These are phyloP conservation scores for Hyparrhenia diplandra DNA, from an alignment of 176 grass and related monocot species.

Conservation along the genomic window DNA sequence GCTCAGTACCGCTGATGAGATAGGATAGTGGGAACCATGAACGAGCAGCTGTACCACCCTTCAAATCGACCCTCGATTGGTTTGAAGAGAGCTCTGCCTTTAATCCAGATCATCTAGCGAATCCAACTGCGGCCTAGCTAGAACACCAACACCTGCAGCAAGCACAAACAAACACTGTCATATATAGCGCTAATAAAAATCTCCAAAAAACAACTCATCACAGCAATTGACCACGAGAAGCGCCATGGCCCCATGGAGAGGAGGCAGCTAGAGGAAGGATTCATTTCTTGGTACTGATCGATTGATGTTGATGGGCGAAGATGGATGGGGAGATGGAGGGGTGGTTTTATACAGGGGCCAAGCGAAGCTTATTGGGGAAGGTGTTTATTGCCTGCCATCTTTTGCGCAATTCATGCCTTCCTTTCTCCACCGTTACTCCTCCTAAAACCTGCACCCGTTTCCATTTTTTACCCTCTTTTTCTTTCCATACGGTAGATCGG, in stretches of 20 bases:
- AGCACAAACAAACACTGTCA: not conserved
- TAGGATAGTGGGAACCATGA: constrained; percentile 82
- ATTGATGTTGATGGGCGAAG: not conserved
- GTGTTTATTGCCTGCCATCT: not conserved
- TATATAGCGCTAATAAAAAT: not conserved
- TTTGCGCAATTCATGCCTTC: not conserved
- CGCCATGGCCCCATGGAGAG: too few relatives aligned
- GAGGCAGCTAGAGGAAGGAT: not conserved
- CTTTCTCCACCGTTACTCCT: too few relatives aligned
- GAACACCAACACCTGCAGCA: not conserved
- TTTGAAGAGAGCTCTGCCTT: constrained; percentile 53
- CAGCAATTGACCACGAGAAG: not conserved
- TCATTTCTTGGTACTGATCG: not conserved
- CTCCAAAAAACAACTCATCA: not conserved
- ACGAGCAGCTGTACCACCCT: constrained; percentile 58
- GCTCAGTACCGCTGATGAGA: too few relatives aligned
- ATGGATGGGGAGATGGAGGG: not conserved
- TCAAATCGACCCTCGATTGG: constrained; percentile 52
- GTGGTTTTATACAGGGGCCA: constrained; percentile 34
- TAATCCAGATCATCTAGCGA: constrained; percentile 8
- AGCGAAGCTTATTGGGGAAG: not conserved
- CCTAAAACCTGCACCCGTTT: too few relatives aligned
- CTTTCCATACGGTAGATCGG: too few relatives aligned
- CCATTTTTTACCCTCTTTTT: too few relatives aligned
- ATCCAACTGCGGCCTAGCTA: not conserved